phyloP scores from a whole-genome alignment of 352 stramenopile genomes.

The Thalassiosira ordinaria region DNA sequence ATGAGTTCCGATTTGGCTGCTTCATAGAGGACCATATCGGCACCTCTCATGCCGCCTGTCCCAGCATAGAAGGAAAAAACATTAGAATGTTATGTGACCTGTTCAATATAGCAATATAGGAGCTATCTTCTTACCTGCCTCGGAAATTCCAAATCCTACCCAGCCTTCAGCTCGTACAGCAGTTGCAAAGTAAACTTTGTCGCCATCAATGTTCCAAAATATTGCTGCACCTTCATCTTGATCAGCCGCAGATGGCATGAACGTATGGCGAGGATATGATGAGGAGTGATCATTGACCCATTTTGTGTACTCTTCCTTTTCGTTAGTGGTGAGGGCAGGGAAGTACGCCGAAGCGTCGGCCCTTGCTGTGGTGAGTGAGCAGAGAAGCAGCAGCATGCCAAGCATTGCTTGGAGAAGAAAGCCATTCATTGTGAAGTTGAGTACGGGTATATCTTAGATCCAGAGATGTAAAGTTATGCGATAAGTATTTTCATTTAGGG shows the following conservation, averaged over 20 bases:
- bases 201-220: constrained; percentile 55
- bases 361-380: neutral
- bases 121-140: no score
- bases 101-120: no score
- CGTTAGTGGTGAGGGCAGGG: neutral
- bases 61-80: no score
- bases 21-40: constrained; percentile 51
- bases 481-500: no score
- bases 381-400: neutral
- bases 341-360: constrained; percentile 7
- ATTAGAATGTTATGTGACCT: no score
- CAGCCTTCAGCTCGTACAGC: constrained; percentile 45
- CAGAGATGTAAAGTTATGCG: no score
- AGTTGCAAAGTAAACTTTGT: constrained; percentile 51
- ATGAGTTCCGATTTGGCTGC: constrained; percentile 27
- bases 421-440: neutral
- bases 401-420: neutral
- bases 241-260: neutral
- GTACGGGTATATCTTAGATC: no score
- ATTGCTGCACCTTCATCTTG: constrained; percentile 34
- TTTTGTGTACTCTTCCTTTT: constrained; percentile 3
- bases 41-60: constrained; percentile 43
- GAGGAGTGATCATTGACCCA: constrained; percentile 13
- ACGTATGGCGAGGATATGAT: constrained; percentile 5
- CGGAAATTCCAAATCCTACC: constrained; percentile 7